Conservation (phyloP, 1,284 basidiomycete species). For the Volvariella volvacea region DNA sequence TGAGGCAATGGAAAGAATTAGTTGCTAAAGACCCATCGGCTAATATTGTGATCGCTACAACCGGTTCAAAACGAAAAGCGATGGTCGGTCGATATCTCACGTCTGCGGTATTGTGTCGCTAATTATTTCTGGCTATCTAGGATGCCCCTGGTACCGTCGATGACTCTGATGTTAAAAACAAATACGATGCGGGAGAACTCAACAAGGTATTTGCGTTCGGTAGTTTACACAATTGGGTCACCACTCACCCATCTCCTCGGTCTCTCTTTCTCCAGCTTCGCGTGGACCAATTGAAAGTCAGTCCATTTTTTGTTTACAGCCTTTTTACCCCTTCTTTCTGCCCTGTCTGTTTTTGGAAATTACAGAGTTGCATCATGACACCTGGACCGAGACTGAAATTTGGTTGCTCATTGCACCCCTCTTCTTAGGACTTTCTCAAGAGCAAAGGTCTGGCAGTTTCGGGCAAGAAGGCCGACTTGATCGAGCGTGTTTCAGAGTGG, state of each 20-base stretch:
- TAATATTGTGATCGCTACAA: constrained; percentile 35
- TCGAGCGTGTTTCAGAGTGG: constrained; percentile 58
- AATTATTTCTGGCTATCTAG: constrained; percentile 6
- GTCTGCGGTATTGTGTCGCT: constrained; percentile 3
- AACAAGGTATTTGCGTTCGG: constrained; percentile 43
- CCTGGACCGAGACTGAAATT: background rate
- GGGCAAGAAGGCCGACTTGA: constrained; percentile 66
- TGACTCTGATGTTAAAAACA: constrained; percentile 64
- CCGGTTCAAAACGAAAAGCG: constrained; percentile 62
- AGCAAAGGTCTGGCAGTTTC: constrained; percentile 50
- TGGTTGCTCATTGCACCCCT: background rate
- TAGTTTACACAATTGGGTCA: constrained; percentile 6
- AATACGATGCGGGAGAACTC: constrained; percentile 51
- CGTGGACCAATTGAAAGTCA: constrained; percentile 73
- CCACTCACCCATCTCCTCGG: constrained; percentile 4
- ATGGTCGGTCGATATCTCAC: constrained; percentile 32
- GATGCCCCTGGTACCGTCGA: constrained; percentile 33
- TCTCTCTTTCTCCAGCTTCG: constrained; percentile 44
- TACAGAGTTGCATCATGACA: background rate
- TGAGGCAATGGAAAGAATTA: constrained; percentile 70
- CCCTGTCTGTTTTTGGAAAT: background rate
- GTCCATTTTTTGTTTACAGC: constrained; percentile 1
- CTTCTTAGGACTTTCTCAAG: constrained; percentile 58
- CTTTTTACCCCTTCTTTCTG: no score
- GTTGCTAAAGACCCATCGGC: constrained; percentile 64